Conservation (phyloP, 345 rosid genomes). For the Turritis glabra region DNA sequence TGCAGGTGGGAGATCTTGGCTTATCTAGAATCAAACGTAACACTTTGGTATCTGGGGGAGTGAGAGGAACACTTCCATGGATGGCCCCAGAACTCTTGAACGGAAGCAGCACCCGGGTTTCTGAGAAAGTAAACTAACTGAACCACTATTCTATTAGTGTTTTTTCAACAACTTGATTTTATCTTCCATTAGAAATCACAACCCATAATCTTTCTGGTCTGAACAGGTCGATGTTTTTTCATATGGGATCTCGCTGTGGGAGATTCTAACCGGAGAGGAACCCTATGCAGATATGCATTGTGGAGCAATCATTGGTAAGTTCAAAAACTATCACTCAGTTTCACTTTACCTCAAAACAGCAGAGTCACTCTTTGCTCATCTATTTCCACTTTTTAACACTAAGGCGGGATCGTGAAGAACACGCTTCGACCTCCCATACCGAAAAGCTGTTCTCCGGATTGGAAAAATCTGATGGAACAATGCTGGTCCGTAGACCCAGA, state of each 20-base stretch:
- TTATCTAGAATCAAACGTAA: slow-evolving; percentile 68
- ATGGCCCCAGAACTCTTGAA: slow-evolving; percentile 73
- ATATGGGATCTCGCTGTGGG: slow-evolving; percentile 76
- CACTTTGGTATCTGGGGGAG: slow-evolving; percentile 72
- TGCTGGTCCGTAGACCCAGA: slow-evolving; percentile 71
- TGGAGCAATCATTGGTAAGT: slow-evolving; percentile 74
- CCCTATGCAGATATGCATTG: slow-evolving; percentile 80
- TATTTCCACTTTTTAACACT: background rate
- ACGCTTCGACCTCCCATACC: slow-evolving; percentile 63
- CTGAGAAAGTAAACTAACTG: slow-evolving; percentile 53
- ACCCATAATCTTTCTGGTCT: background rate
- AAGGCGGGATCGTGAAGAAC: slow-evolving; percentile 71
- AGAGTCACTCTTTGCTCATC: background rate
- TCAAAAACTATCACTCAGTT: background rate
- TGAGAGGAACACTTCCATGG: slow-evolving; percentile 77
- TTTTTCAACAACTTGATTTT: background rate
- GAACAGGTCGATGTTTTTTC: slow-evolving; percentile 56
- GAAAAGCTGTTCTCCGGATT: slow-evolving; percentile 50
- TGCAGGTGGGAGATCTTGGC: slow-evolving; percentile 75
- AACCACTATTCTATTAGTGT: background rate
- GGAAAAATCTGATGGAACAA: slow-evolving; percentile 63
- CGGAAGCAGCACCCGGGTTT: slow-evolving; percentile 65
- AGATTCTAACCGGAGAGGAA: slow-evolving; percentile 70
- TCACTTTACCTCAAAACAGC: slow-evolving; percentile 23
- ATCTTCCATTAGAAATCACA: background rate